A percentile compares a stretch with the other conserved stretches of the same genome.
phyloP scores from a whole-genome alignment of 2,329 filamentous ascomycete species.

The Ophiostoma ips region DNA sequence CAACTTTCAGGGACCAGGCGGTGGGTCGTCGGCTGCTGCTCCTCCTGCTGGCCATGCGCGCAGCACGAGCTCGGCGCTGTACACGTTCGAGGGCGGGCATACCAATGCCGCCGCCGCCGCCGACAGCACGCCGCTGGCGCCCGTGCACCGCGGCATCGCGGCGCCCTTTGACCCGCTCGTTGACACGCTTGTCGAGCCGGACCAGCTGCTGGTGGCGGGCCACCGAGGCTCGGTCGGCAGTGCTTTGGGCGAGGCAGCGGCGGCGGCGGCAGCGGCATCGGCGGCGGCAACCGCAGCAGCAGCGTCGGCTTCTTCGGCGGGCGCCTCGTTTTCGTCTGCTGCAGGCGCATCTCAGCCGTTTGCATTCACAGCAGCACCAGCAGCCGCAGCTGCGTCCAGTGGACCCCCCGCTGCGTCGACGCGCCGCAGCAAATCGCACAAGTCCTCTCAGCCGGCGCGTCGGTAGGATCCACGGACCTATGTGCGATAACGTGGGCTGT shows the following conservation, averaged over 20 bases:
- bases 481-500: background rate
- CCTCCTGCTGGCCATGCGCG: too few species aligned
- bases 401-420: background rate
- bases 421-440: background rate
- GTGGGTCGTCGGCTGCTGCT: too few species aligned
- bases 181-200: slow-evolving; percentile 27
- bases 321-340: background rate
- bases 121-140: slow-evolving; percentile 13
- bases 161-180: slow-evolving; percentile 41
- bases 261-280: too few species aligned
- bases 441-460: background rate
- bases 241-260: background rate
- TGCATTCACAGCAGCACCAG: background rate
- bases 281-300: too few species aligned
- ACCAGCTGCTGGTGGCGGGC: background rate
- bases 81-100: slow-evolving; percentile 30
- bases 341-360: background rate
- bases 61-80: slow-evolving; percentile 25
- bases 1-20: background rate
- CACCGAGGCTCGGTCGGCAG: background rate
- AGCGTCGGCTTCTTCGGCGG: background rate
- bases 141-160: slow-evolving; percentile 36
- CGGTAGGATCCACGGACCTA: background rate
- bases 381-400: background rate
- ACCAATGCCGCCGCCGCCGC: slow-evolving; percentile 9